Conservation (phyloP, 768 basidiomycete genomes). For the Nidula microcarpa region DNA sequence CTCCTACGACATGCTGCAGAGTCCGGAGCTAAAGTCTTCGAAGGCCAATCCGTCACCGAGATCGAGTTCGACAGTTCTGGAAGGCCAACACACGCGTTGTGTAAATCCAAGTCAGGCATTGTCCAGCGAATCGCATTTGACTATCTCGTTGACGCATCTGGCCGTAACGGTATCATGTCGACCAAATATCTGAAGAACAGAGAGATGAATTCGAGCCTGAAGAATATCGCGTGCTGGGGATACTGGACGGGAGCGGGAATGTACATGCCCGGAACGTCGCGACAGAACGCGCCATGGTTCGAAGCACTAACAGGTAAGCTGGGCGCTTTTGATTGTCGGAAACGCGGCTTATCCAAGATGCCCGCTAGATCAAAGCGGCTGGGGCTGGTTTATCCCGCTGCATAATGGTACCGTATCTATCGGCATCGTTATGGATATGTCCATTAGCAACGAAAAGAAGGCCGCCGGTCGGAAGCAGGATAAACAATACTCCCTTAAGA, state of each 20-base stretch:
- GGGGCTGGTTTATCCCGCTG: slow-evolving; percentile 59
- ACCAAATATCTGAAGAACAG: slow-evolving; percentile 32
- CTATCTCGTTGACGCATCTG: slow-evolving; percentile 31
- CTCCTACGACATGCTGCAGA: slow-evolving; percentile 27
- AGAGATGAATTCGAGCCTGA: slow-evolving; percentile 22
- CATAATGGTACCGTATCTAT: slow-evolving; percentile 43
- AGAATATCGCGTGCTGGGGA: slow-evolving; percentile 31
- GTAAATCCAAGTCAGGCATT: slow-evolving; percentile 13
- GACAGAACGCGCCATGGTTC: slow-evolving; percentile 31
- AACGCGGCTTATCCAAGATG: not conserved
- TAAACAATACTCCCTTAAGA: slow-evolving; percentile 10
- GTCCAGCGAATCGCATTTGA: slow-evolving; percentile 20
- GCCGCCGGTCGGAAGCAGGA: slow-evolving; percentile 5
- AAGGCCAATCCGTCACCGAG: slow-evolving; percentile 24
- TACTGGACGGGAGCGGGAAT: slow-evolving; percentile 25
- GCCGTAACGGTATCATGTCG: slow-evolving; percentile 30
- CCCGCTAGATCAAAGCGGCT: slow-evolving; percentile 43
- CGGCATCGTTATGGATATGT: slow-evolving; percentile 47
- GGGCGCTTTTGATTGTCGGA: not conserved
- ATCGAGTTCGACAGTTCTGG: slow-evolving; percentile 15
- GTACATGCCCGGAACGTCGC: slow-evolving; percentile 24
- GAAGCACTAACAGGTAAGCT: slow-evolving; percentile 25
- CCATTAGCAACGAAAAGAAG: slow-evolving; percentile 23
- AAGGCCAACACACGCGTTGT: too few relatives aligned
- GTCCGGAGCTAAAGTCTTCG: slow-evolving; percentile 25